Base-by-base conservation (phyloP, 768 basidiomycete genomes). In the Trametes gibbosa region DNA sequence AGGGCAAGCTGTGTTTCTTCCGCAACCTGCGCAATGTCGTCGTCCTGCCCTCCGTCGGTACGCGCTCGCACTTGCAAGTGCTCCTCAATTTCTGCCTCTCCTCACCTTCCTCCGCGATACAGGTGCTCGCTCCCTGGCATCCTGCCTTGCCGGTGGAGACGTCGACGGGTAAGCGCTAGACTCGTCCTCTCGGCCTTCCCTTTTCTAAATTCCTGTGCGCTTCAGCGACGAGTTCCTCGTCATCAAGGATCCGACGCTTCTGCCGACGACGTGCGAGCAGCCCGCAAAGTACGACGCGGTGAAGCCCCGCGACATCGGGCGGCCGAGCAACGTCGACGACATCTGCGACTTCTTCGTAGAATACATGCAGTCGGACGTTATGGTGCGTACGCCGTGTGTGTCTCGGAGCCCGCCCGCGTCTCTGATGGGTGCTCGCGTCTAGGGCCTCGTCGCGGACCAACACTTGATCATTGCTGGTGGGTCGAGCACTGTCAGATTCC, bases 291-390 rank as follows among this genome's bases (percentile, higher is more conserved):
- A 92, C 64, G 62, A 72, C 2, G 47, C 77, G 2, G 73, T 70
- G 7, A 61, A 37, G 0, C 53, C 63, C 10, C 23, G 55, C 5
- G 35, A 25, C 7, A 61, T 73, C 5, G 70, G 58, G 17, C 66
- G 79, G 17, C 77, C 81, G 8, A 82, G 83, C 55, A 83, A 77
- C 0, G 79, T 91, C 5, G 76, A 85, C 1, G 89, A 92, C 63
- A 84, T 94, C 14, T 89, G 87, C 60, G 78, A 92, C 56, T 93
- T 94, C 62, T 76, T 93, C 24, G 83, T 92, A 14, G 85, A 93
- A 64, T 94, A 92, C 53, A 90, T 94, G 68, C 81, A 89, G 63
- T 90, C 89, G 0, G 90, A 94, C 65, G 81, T 91, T 43, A 71
- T 91, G 78, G 90, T 91, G 71, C 25, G 80, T 67, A 8, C 40